Evolutionary conservation across 768 basidiomycete genomes (phyloP).

Genomic region (Sutorius australiensis): DNA sequence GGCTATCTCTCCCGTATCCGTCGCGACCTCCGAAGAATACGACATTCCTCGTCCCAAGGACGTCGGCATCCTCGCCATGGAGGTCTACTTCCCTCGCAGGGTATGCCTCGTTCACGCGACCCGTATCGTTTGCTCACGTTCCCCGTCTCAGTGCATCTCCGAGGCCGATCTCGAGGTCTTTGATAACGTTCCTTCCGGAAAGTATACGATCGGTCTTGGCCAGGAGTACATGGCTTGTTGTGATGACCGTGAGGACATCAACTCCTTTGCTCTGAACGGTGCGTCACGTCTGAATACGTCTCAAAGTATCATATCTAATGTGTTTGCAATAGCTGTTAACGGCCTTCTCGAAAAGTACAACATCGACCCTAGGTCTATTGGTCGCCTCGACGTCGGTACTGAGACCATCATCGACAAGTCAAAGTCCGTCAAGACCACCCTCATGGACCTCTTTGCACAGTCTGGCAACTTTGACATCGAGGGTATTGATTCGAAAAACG

Average conservation of each 20-base stretch:
- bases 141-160: conserved; percentile 72
- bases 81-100: conserved; percentile 91
- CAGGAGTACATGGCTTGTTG: conserved; percentile 99
- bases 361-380: conserved; percentile 94
- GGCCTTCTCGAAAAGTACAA: conserved; percentile 91
- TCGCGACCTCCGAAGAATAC: conserved; percentile 8
- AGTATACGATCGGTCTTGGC: conserved; percentile 98
- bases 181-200: conserved; percentile 91
- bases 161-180: conserved; percentile 92
- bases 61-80: conserved; percentile 91
- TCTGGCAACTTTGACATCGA: conserved; percentile 96
- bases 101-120: conserved; percentile 43
- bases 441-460: conserved; percentile 96
- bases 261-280: conserved; percentile 96
- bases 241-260: conserved; percentile 98
- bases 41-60: conserved; percentile 68
- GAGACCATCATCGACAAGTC: conserved; percentile 99
- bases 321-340: conserved; percentile 62
- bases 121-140: conserved; percentile 4
- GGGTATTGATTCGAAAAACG: conserved; percentile 98
- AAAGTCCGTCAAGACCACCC: conserved; percentile 95
- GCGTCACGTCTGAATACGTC: conserved; percentile 22
- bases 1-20: conserved; percentile 22
- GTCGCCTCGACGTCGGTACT: conserved; percentile 96
- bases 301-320: background rate